Percentiles rank a stretch among this genome's conserved stretches.
Evolutionary conservation across 192 early-diverging fungal genomes (phyloP).

Genomic region (Entomortierella beljakovae): DNA sequence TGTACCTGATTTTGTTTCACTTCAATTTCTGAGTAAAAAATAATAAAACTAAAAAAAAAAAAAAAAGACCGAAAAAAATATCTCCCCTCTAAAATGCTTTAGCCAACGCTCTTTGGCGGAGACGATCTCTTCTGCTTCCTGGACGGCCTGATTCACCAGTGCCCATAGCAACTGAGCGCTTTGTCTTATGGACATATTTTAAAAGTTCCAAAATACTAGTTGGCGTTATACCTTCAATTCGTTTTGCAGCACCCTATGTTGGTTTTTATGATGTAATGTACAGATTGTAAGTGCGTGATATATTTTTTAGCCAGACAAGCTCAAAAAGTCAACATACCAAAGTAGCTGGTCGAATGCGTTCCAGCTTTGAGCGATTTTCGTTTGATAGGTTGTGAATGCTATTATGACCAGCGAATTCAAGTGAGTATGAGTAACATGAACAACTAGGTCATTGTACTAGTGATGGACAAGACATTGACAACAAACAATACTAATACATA

Average conservation of each 20-base stretch:
- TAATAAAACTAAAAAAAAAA: too few species aligned
- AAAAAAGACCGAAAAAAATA: too few species aligned
- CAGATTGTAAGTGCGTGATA: not conserved
- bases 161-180: slow-evolving; percentile 24
- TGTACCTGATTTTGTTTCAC: too few species aligned
- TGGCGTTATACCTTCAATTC: slow-evolving; percentile 85
- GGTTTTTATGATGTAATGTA: not conserved
- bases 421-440: not conserved
- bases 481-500: slow-evolving; percentile 18
- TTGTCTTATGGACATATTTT: slow-evolving; percentile 63
- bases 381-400: slow-evolving; percentile 67
- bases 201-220: slow-evolving; percentile 77
- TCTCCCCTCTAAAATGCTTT: slow-evolving; percentile 21
- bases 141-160: slow-evolving; percentile 23
- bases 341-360: slow-evolving; percentile 61
- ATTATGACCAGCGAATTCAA: not conserved
- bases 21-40: too few species aligned
- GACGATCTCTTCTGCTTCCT: slow-evolving; percentile 36
- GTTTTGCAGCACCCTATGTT: slow-evolving; percentile 75
- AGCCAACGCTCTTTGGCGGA: slow-evolving; percentile 26
- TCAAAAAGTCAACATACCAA: slow-evolving; percentile 50
- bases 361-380: slow-evolving; percentile 67
- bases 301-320: not conserved
- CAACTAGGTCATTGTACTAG: not conserved
- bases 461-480: slow-evolving; percentile 6